These are phyloP conservation scores for Phytophthora europaea DNA, from an alignment of 352 stramenopile species.

Conservation along the genomic window DNA sequence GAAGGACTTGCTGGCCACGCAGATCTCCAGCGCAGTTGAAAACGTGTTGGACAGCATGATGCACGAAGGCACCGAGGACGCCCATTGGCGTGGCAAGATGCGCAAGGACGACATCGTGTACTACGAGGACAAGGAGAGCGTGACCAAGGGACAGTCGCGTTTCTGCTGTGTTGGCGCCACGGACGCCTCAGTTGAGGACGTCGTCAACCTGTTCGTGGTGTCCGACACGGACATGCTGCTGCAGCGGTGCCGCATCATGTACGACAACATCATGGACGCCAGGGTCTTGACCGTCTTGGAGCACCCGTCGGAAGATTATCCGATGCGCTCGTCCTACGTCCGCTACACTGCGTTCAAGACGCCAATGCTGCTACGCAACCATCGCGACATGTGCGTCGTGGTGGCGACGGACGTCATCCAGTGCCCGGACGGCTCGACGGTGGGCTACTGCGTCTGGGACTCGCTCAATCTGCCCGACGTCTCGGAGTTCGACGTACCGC, in stretches of 20 bases:
- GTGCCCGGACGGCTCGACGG: constrained; percentile 42
- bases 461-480: constrained; percentile 49
- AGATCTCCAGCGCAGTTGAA: constrained; percentile 44
- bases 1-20: constrained; percentile 36
- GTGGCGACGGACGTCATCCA: constrained; percentile 51
- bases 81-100: constrained; percentile 42
- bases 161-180: constrained; percentile 50
- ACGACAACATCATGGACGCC: constrained; percentile 53
- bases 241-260: constrained; percentile 48
- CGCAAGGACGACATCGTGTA: constrained; percentile 50
- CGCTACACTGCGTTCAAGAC: constrained; percentile 54
- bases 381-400: constrained; percentile 54
- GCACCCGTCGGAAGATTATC: constrained; percentile 37
- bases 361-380: constrained; percentile 38
- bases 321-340: constrained; percentile 50
- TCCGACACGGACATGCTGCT: constrained; percentile 45
- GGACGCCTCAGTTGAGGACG: constrained; percentile 48
- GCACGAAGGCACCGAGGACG: constrained; percentile 36
- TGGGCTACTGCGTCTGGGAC: constrained; percentile 60
- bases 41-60: constrained; percentile 52
- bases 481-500: constrained; percentile 46
- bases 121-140: constrained; percentile 45
- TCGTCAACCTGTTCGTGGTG: constrained; percentile 48
- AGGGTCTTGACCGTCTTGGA: constrained; percentile 47
- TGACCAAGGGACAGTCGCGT: constrained; percentile 40